Base-by-base conservation (phyloP, 2,329 filamentous ascomycete genomes). In the Colletotrichum costaricense region DNA sequence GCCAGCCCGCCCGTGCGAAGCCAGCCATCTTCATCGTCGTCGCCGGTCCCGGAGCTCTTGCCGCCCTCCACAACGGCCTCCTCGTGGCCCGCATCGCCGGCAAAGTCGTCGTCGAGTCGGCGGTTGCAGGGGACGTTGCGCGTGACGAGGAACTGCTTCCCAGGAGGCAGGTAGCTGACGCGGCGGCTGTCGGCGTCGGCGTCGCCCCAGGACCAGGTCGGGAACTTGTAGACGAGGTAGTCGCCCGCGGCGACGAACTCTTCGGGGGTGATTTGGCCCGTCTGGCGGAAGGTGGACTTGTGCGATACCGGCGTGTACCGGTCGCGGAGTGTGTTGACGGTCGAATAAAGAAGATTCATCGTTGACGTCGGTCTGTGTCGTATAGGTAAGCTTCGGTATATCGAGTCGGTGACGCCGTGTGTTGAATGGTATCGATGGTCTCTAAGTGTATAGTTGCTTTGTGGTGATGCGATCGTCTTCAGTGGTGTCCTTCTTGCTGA, bases 221-320 rank as follows among this genome's bases (percentile, higher is more conserved):
- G 97, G 85, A 99, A 99, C 87, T 98, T 98, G 91, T 97, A 98
- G 80, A 98, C 95, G 49, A 99, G 92, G 82, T 98, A 99, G 86
- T 99, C 97, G 78, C 97, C 97, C 4, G 97, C 97, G 4, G 94
- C 93, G 63, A 98, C 89, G 83, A 99, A 99, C 88, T 99, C 97
- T 80, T 98, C 96, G 22, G 96, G 96, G 0, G 96, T 98, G 84
- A 99, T 97, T 86, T 98, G 94, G 76, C 97, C 97, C 5, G 95
- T 98, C 79, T 91, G 90, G 78, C 96, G 94, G 85, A 99, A 99
- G 76, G 94, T 98, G 4, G 96, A 98, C 65, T 92, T 97, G 83
- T 97, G 93, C 73, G 91, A 92, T 79, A 98, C 93, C 54, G 95
- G 95, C 14, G 96, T 95, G 84, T 97, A 96, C 78, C 93, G 93